Evolutionary conservation across 202 grass and related monocot genomes (phyloP).

Genomic region (Setaria italica): DNA sequence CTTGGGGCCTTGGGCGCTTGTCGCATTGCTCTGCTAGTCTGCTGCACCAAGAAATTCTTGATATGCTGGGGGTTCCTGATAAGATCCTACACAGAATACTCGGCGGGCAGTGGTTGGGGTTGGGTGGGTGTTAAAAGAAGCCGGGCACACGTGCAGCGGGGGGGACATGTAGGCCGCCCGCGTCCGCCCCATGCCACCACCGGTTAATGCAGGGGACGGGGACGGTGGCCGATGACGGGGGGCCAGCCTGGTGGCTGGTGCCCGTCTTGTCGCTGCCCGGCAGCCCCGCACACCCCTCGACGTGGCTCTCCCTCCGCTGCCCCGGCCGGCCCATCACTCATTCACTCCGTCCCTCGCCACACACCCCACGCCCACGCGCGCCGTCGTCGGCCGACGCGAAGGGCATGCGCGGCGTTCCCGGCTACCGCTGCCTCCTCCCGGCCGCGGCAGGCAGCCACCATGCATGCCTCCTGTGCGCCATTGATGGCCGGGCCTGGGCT

Average conservation of each 20-base stretch:
- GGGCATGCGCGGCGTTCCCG: neutral
- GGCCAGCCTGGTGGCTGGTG: conserved; percentile 29
- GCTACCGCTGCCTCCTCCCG: neutral
- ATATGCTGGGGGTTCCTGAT: neutral
- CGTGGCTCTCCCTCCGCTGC: conserved; percentile 29
- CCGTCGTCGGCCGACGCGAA: conserved; percentile 22
- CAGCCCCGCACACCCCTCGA: neutral
- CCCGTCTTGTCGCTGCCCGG: conserved; percentile 27
- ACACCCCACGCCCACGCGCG: neutral
- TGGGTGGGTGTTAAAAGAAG: neutral
- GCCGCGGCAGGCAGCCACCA: neutral
- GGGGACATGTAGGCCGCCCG: conserved; percentile 36
- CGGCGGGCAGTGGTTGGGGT: neutral
- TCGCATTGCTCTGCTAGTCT: too few relatives aligned
- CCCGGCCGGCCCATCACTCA: neutral
- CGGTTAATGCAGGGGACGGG: conserved; percentile 31
- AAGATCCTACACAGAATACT: neutral
- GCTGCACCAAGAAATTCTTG: neutral
- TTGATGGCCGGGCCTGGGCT: conserved; percentile 7
- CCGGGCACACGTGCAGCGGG: conserved; percentile 41
- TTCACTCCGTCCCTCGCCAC: neutral
- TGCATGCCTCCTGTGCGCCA: neutral
- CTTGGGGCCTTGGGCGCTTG: too few relatives aligned
- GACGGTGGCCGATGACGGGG: conserved; percentile 5
- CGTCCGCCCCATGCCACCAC: conserved; percentile 19